A percentile compares a stretch with the other conserved stretches of the same genome.
phyloP scores from a whole-genome alignment of 768 basidiomycete species.

The Kwoniella sp. region DNA sequence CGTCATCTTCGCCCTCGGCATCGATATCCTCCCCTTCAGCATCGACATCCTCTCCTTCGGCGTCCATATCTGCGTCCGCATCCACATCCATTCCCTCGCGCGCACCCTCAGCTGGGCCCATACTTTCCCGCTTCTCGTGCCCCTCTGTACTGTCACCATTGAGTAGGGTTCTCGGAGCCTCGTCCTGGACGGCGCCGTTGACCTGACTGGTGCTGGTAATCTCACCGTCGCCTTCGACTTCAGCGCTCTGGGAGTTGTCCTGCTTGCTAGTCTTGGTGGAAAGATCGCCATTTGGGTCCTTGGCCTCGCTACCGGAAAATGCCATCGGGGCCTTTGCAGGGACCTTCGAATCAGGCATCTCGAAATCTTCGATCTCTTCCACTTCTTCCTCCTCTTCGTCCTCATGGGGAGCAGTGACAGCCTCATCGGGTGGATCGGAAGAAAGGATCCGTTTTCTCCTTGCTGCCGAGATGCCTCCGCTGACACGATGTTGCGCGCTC shows the following conservation, averaged over 20 bases:
- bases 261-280: too few species aligned
- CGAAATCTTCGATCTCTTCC: not conserved
- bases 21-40: slow-evolving; percentile 29
- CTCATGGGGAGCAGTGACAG: not conserved
- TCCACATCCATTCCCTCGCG: slow-evolving; percentile 17
- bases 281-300: too few species aligned
- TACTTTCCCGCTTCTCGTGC: not conserved
- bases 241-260: too few species aligned
- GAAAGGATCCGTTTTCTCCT: not conserved
- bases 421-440: not conserved
- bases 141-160: not conserved
- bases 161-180: too few species aligned
- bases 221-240: too few species aligned
- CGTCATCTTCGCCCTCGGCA: slow-evolving; percentile 42
- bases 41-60: slow-evolving; percentile 25
- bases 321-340: not conserved
- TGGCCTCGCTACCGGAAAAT: too few species aligned
- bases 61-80: slow-evolving; percentile 11
- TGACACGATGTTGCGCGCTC: not conserved
- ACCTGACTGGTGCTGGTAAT: too few species aligned
- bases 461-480: slow-evolving; percentile 6
- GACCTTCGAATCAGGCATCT: not conserved
- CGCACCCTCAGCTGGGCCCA: slow-evolving; percentile 9
- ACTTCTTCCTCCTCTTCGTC: slow-evolving; percentile 18
- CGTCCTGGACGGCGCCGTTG: too few species aligned